Evolutionary conservation across 164 flowering plant species (phyloP), one percentile per base, ranked within the genome.

Genomic region (Magnolia sinica): DNA sequence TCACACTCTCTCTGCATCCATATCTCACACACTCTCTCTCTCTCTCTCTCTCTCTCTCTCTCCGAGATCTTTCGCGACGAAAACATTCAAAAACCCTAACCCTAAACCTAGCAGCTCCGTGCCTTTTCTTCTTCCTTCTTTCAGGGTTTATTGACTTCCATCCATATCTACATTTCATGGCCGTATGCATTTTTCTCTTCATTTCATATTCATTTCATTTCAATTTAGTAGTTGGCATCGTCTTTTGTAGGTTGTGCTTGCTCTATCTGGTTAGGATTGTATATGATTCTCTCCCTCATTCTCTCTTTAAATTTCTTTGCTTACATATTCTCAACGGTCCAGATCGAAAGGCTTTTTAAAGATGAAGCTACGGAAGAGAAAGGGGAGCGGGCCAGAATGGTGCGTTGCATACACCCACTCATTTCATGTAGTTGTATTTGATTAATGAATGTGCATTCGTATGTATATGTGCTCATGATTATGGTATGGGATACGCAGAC

Each of bases 351-450:
- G 45, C 85, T 96, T 50, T 77, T 96, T 64, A 94, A 96, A 88
- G 91, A 96, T 94, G 99, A 96, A 76, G 98, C 99, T 31, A 91
- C 93, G 3, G 98, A 96, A 78, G 98, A 96, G 76, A 96, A 96
- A 81, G 99, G 99, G 8, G 98, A 94, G 74, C 92, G 97, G 4
- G 99, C 99, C n/a, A 85, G 96, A 86, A 87, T 96, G 99, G 99
- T 94, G 58, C 83, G 87, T 77, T 50, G 69, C 29, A 3, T 55
- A 27, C 37, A 7, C 71, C 50, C 18, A 13, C 45, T 64, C 3
- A 16, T 10, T 8, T 20, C 55, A 7, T 51, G 8, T 10, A 8
- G 22, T 19, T 64, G 22, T 64, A 22, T 22, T 67, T 67, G 68
- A 64, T 22, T 64, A 20, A 20, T 64, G 22, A 20, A 64, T 64